Evolutionary conservation across 805 yeast species (phyloP).

Genomic region (Peterozyma toletana): DNA sequence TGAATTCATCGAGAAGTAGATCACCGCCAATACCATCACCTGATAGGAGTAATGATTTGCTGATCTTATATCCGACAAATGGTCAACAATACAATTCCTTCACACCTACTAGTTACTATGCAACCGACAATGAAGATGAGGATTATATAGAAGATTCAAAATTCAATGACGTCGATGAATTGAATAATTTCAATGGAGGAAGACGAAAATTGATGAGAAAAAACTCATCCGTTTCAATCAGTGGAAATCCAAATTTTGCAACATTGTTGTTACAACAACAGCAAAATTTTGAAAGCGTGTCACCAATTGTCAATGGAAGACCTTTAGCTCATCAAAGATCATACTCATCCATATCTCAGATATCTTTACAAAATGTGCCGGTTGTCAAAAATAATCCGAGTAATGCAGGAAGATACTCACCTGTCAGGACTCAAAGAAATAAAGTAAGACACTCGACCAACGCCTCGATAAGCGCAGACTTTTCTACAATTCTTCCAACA

Average conservation of each 20-base stretch:
- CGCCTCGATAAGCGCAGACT: background rate
- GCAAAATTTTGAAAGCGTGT: background rate
- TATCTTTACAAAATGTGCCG: background rate
- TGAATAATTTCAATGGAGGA: slow-evolving; percentile 1
- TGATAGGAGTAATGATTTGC: background rate
- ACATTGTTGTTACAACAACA: slow-evolving; percentile 1
- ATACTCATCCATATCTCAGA: slow-evolving; percentile 1
- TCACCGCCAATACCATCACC: slow-evolving; percentile 3
- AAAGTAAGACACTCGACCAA: slow-evolving; percentile 3
- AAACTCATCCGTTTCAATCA: slow-evolving; percentile 6
- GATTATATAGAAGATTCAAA: background rate
- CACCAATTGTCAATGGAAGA: background rate
- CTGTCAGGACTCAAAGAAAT: slow-evolving; percentile 3
- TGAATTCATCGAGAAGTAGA: slow-evolving; percentile 5
- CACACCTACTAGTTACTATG: slow-evolving; percentile 5
- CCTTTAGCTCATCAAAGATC: slow-evolving; percentile 4
- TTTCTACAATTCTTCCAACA: background rate
- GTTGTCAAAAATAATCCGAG: background rate
- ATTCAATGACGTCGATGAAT: background rate
- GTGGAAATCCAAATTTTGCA: slow-evolving; percentile 6
- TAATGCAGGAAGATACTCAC: slow-evolving; percentile 2
- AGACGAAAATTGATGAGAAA: slow-evolving; percentile 6
- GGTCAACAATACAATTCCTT: background rate
- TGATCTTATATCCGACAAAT: background rate
- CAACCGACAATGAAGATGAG: slow-evolving; percentile 7